These are phyloP conservation scores for Aspergillus conjunctus DNA, from an alignment of 495 filamentous ascomycete species.

Conservation along the genomic window DNA sequence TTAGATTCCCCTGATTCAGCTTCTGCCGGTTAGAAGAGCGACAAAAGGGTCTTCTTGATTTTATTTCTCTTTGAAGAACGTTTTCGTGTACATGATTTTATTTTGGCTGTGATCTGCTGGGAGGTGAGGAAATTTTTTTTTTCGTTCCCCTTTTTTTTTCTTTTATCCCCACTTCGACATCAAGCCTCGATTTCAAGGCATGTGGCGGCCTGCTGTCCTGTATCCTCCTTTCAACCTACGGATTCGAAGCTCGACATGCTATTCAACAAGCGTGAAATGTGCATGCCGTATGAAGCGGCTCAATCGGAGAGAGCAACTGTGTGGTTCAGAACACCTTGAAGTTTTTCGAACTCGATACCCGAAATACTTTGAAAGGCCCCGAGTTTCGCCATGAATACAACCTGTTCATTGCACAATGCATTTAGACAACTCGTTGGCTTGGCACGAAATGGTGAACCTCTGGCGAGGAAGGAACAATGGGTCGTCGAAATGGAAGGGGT, in stretches of 20 bases:
- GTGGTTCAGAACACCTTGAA: too few species aligned
- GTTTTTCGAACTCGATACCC: not conserved
- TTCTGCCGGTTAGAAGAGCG: slow-evolving; percentile 53
- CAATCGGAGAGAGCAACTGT: too few species aligned
- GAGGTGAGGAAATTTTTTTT: slow-evolving; percentile 36
- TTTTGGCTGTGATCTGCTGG: slow-evolving; percentile 36
- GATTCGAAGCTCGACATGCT: too few species aligned
- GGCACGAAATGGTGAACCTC: not conserved
- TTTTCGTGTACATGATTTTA: slow-evolving; percentile 34
- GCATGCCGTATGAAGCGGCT: too few species aligned
- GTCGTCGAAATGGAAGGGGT: slow-evolving; percentile 1
- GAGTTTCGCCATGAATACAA: not conserved
- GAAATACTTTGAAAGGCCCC: not conserved
- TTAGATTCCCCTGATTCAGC: slow-evolving; percentile 44
- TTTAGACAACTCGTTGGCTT: not conserved
- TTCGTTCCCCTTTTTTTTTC: slow-evolving; percentile 13
- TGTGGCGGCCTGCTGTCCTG: too few species aligned
- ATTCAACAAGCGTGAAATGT: too few species aligned
- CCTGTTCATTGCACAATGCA: not conserved
- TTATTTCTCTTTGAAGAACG: slow-evolving; percentile 26
- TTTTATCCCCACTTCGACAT: slow-evolving; percentile 15
- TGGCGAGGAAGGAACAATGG: slow-evolving; percentile 12
- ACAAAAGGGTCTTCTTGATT: slow-evolving; percentile 39
- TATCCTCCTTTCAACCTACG: too few species aligned
- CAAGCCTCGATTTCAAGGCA: not conserved